A percentile compares a stretch with the other conserved stretches of the same genome.
These are phyloP conservation scores for Hirschioporus abietinus DNA, from an alignment of 768 basidiomycete species.

Conservation along the genomic window DNA sequence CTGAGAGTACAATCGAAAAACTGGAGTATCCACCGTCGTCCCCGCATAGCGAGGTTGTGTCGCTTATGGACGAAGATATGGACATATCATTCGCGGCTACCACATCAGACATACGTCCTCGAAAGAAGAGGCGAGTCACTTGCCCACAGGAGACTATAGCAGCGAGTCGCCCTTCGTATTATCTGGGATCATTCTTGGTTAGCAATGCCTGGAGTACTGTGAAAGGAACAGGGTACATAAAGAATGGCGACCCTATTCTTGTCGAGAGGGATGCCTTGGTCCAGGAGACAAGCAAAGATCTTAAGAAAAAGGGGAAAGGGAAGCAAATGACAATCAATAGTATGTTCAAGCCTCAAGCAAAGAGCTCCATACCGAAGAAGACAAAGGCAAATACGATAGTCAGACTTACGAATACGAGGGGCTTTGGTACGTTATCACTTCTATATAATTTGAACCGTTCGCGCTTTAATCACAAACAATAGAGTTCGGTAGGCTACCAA, in stretches of 20 bases:
- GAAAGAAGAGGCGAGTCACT: conserved; percentile 9
- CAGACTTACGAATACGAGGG: conserved; percentile 55
- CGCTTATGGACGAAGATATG: neutral
- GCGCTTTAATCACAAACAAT: conserved; percentile 8
- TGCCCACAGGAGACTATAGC: neutral
- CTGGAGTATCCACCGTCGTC: neutral
- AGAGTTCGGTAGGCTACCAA: conserved; percentile 78
- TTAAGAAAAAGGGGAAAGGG: conserved; percentile 17
- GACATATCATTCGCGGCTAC: conserved; percentile 3
- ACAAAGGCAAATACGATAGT: conserved; percentile 61
- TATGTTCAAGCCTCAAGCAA: conserved; percentile 57
- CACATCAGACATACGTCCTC: conserved; percentile 8
- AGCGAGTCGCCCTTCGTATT: conserved; percentile 19
- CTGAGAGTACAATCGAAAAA: neutral
- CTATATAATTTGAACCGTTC: neutral
- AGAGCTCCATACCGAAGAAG: conserved; percentile 39
- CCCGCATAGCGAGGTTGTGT: neutral
- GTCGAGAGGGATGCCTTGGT: conserved; percentile 41
- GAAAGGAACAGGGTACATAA: conserved; percentile 66
- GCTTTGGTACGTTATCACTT: conserved; percentile 46
- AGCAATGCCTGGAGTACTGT: conserved; percentile 77
- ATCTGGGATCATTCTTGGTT: conserved; percentile 64
- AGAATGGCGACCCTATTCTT: conserved; percentile 51
- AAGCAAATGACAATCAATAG: conserved; percentile 55
- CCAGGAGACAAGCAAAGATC: conserved; percentile 28